phyloP scores from a whole-genome alignment of 1,139 yeast species.

The Candida sojae region DNA sequence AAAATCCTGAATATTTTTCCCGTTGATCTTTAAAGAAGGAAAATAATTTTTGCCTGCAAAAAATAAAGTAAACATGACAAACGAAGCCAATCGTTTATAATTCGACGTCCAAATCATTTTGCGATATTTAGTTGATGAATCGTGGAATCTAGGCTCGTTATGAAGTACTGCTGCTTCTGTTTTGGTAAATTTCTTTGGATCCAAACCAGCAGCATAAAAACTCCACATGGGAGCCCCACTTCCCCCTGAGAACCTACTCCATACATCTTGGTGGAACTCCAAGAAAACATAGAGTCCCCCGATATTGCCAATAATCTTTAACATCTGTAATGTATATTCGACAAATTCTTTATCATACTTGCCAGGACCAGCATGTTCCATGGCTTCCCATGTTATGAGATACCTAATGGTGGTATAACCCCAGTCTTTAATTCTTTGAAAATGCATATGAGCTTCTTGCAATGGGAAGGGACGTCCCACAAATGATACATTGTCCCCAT shows the following conservation, averaged over 20 bases:
- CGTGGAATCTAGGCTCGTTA: constrained; percentile 43
- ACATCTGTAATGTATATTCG: constrained; percentile 64
- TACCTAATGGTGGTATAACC: constrained; percentile 82
- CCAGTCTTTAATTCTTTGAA: constrained; percentile 70
- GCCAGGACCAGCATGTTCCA: constrained; percentile 89
- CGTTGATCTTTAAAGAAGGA: constrained; percentile 73
- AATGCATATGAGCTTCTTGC: constrained; percentile 69
- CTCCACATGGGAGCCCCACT: constrained; percentile 98
- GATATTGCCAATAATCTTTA: constrained; percentile 56
- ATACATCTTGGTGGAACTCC: constrained; percentile 93
- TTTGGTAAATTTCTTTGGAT: constrained; percentile 64
- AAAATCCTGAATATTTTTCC: constrained; percentile 74
- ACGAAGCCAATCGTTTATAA: constrained; percentile 72
- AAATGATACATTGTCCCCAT: constrained; percentile 74
- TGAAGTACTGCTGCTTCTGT: constrained; percentile 82
- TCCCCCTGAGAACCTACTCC: constrained; percentile 93
- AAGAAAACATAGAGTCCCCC: constrained; percentile 82
- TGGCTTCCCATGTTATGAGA: constrained; percentile 87
- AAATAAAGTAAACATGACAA: constrained; percentile 84
- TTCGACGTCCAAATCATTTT: constrained; percentile 96
- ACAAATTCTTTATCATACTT: constrained; percentile 76
- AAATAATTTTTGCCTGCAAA: constrained; percentile 73
- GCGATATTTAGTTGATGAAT: constrained; percentile 51
- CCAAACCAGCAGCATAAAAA: constrained; percentile 87
- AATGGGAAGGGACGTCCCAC: constrained; percentile 81